phyloP scores from a whole-genome alignment of 1,139 yeast genomes.

The Geotrichum reessii region DNA sequence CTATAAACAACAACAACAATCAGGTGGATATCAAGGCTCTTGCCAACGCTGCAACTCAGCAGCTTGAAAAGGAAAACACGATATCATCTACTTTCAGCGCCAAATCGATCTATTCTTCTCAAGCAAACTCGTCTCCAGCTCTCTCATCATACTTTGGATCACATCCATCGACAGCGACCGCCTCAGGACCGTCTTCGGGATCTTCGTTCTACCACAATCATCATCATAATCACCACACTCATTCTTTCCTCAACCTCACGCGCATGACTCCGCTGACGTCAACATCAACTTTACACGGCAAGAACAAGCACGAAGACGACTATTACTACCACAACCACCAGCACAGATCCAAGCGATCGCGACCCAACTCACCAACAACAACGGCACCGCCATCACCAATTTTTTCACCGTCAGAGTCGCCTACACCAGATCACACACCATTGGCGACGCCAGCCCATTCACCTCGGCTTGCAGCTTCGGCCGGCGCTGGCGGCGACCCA shows the following conservation, averaged over 20 bases:
- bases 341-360: slow-evolving; percentile 54
- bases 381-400: slow-evolving; percentile 55
- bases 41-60: slow-evolving; percentile 80
- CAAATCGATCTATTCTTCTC: slow-evolving; percentile 28
- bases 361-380: slow-evolving; percentile 75
- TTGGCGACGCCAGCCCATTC: slow-evolving; percentile 56
- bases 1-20: slow-evolving; percentile 26
- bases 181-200: background rate
- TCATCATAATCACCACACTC: slow-evolving; percentile 33
- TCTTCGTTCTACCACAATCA: slow-evolving; percentile 26
- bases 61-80: slow-evolving; percentile 47
- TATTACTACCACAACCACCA: slow-evolving; percentile 42
- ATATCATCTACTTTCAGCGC: slow-evolving; percentile 2
- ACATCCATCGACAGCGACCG: slow-evolving; percentile 23
- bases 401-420: slow-evolving; percentile 38
- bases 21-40: slow-evolving; percentile 65
- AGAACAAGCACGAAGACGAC: slow-evolving; percentile 34
- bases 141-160: slow-evolving; percentile 51
- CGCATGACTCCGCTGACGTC: slow-evolving; percentile 50
- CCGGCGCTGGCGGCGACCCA: slow-evolving; percentile 22
- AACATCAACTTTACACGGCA: slow-evolving; percentile 23
- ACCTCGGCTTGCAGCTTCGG: slow-evolving; percentile 43
- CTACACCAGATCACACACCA: slow-evolving; percentile 53
- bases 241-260: slow-evolving; percentile 46
- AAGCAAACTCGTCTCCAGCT: slow-evolving; percentile 58